Percentiles rank a stretch among this genome's conserved stretches.
These are phyloP conservation scores for Candida tallmaniae DNA, from an alignment of 805 yeast genomes.

Conservation along the genomic window DNA sequence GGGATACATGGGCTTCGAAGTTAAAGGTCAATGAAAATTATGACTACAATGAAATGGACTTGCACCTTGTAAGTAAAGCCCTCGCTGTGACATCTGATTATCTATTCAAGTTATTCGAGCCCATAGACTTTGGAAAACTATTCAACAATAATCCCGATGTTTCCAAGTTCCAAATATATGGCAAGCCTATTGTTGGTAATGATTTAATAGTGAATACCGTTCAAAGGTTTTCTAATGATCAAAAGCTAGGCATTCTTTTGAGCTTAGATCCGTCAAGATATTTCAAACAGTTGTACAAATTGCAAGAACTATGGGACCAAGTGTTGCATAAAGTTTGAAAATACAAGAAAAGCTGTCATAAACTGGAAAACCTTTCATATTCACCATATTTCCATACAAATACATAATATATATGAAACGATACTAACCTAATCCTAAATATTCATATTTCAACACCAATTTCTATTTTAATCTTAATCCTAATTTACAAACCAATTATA, in stretches of 20 bases:
- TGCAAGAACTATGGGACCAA: slow-evolving; percentile 11
- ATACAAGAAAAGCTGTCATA: not conserved
- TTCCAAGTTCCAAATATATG: slow-evolving; percentile 1
- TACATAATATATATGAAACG: no score
- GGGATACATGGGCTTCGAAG: slow-evolving; percentile 43
- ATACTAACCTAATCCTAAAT: no score
- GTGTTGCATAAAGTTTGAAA: not conserved
- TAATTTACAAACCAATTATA: slow-evolving; percentile 8
- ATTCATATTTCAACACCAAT: not conserved
- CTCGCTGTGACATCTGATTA: slow-evolving; percentile 19
- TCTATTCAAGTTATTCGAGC: slow-evolving; percentile 17
- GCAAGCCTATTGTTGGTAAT: slow-evolving; percentile 8
- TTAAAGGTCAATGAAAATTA: slow-evolving; percentile 51
- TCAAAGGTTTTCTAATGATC: slow-evolving; percentile 14
- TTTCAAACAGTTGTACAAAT: not conserved
- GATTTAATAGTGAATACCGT: slow-evolving; percentile 8
- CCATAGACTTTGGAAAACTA: slow-evolving; percentile 15
- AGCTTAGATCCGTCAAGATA: slow-evolving; percentile 2
- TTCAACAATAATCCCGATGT: slow-evolving; percentile 9
- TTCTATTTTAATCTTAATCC: not conserved
- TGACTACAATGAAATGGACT: slow-evolving; percentile 34
- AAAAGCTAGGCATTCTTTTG: slow-evolving; percentile 12
- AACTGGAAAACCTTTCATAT: not conserved
- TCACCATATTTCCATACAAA: no score
- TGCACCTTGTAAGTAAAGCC: slow-evolving; percentile 24